Evolutionary conservation across 257 asterid species (phyloP).

Genomic region (Jasminum sambac): DNA sequence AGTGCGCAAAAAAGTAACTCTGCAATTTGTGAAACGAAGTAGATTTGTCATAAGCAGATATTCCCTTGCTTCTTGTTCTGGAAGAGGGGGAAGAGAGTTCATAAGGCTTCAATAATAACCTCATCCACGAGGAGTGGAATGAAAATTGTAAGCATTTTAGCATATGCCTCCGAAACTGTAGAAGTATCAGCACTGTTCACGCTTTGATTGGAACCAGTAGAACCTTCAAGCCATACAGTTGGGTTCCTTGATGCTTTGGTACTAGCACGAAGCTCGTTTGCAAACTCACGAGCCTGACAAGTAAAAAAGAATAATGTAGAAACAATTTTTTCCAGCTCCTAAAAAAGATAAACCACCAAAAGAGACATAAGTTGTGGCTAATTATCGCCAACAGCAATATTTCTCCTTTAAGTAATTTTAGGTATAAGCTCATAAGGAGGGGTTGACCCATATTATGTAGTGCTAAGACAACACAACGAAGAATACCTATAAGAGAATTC

Average conservation of each 20-base stretch:
- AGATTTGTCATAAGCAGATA: background rate
- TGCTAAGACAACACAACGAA: background rate
- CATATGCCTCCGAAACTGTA: slow-evolving; percentile 87
- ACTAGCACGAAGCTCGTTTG: slow-evolving; percentile 94
- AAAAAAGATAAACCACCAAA: slow-evolving; percentile 3
- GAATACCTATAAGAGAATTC: background rate
- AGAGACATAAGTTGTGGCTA: background rate
- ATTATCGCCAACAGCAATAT: background rate
- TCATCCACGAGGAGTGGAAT: slow-evolving; percentile 95
- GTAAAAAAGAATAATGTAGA: slow-evolving; percentile 17
- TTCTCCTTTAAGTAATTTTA: background rate
- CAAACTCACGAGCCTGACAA: slow-evolving; percentile 94
- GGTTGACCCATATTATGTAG: background rate
- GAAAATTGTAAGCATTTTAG: slow-evolving; percentile 81
- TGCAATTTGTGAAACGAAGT: slow-evolving; percentile 38
- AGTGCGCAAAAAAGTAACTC: slow-evolving; percentile 95
- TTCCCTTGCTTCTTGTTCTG: slow-evolving; percentile 10
- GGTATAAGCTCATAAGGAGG: background rate
- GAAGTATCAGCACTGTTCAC: slow-evolving; percentile 76
- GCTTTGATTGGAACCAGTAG: slow-evolving; percentile 62
- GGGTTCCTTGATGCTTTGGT: slow-evolving; percentile 76
- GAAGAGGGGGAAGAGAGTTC: slow-evolving; percentile 22
- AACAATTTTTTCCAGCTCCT: slow-evolving; percentile 16
- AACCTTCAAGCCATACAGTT: slow-evolving; percentile 87
- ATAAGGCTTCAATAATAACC: slow-evolving; percentile 45